Percentiles rank a stretch among this genome's conserved stretches.
Evolutionary conservation across 805 yeast species (phyloP).

Genomic region (Monosporozyma yasuniensis): DNA sequence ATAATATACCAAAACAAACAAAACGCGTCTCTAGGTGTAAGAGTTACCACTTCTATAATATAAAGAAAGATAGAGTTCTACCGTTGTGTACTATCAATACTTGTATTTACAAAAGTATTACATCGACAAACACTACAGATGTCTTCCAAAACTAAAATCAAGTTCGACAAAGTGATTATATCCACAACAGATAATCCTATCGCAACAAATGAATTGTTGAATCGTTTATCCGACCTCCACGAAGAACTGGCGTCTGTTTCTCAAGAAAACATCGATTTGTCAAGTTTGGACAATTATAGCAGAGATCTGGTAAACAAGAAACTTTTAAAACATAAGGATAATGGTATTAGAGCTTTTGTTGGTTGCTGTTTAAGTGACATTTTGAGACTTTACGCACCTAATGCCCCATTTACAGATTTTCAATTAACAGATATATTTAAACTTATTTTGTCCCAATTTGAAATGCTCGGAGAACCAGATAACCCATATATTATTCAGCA

Average conservation of each 20-base stretch:
- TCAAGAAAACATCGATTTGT: conserved; percentile 47
- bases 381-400: conserved; percentile 73
- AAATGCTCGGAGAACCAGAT: conserved; percentile 43
- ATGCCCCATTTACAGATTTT: conserved; percentile 70
- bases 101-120: neutral
- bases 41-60: neutral
- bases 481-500: conserved; percentile 57
- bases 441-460: conserved; percentile 56
- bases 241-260: conserved; percentile 56
- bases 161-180: conserved; percentile 40
- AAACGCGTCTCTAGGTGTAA: neutral
- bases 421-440: conserved; percentile 59
- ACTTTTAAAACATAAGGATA: conserved; percentile 49
- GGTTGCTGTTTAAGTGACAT: conserved; percentile 74
- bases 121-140: neutral
- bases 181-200: conserved; percentile 51
- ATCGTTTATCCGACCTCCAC: conserved; percentile 47
- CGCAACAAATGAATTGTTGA: conserved; percentile 50
- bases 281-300: conserved; percentile 38
- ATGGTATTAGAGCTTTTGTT: conserved; percentile 58
- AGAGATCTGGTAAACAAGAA: conserved; percentile 49
- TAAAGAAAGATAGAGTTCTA: neutral
- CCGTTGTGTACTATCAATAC: neutral
- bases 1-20: neutral
- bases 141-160: conserved; percentile 16